Percentiles rank a stretch among this genome's conserved stretches.
Conservation (phyloP, 2,329 filamentous ascomycete genomes). For the Pochonia chlamydosporia region DNA sequence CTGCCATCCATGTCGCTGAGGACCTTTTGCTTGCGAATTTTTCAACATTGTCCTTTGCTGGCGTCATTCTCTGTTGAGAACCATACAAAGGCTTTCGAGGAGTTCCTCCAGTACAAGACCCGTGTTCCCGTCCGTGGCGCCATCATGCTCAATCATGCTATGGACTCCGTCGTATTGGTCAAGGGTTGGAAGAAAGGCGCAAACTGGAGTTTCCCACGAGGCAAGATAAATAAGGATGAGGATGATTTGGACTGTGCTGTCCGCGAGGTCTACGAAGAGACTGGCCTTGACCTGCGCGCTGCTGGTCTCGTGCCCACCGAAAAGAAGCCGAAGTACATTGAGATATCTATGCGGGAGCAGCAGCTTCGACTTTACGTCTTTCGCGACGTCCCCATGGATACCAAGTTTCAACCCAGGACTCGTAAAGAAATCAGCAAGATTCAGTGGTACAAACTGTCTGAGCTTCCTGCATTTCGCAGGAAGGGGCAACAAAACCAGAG, state of each 20-base stretch:
- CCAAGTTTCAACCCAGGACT: slow-evolving; percentile 81
- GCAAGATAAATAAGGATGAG: slow-evolving; percentile 98
- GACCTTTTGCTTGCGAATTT: slow-evolving; percentile 83
- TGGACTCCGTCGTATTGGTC: slow-evolving; percentile 90
- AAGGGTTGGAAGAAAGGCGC: slow-evolving; percentile 97
- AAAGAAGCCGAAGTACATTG: slow-evolving; percentile 73
- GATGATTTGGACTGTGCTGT: slow-evolving; percentile 89
- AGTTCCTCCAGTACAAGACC: slow-evolving; percentile 92
- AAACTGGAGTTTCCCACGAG: slow-evolving; percentile 93
- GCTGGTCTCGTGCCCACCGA: slow-evolving; percentile 71
- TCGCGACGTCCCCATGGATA: slow-evolving; percentile 79
- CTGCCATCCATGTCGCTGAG: slow-evolving; percentile 82
- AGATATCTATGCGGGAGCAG: slow-evolving; percentile 86
- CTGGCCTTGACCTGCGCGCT: slow-evolving; percentile 73
- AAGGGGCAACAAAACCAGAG: slow-evolving; percentile 55
- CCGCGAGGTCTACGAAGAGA: slow-evolving; percentile 94
- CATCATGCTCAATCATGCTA: slow-evolving; percentile 86
- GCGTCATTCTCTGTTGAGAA: slow-evolving; percentile 72
- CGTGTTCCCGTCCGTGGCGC: slow-evolving; percentile 89
- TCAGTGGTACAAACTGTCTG: slow-evolving; percentile 85
- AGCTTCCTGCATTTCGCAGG: slow-evolving; percentile 76
- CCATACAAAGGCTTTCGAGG: slow-evolving; percentile 77
- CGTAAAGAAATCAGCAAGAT: slow-evolving; percentile 98
- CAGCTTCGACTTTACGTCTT: slow-evolving; percentile 92
- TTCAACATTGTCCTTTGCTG: slow-evolving; percentile 87